Evolutionary conservation across 129 eudicot species (phyloP).

Genomic region (Escallonia rubra): DNA sequence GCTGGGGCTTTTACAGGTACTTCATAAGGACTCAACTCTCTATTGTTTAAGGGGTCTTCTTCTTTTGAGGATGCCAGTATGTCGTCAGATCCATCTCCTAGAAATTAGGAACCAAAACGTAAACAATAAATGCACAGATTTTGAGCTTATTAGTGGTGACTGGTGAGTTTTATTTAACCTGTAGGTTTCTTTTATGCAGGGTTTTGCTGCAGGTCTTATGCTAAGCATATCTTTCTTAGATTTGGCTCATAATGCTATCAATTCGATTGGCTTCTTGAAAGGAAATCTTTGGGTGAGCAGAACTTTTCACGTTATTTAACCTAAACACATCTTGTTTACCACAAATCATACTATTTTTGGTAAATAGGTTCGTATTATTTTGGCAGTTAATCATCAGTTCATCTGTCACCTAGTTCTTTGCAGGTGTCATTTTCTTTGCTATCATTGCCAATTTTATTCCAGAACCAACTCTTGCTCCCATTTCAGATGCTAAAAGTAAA

Average conservation of each 20-base stretch:
- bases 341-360: not conserved
- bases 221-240: conserved; percentile 97
- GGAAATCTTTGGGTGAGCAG: conserved; percentile 86
- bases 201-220: conserved; percentile 99
- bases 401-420: conserved; percentile 65
- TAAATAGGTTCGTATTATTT: not conserved
- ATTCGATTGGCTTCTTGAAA: conserved; percentile 91
- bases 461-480: conserved; percentile 85
- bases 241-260: conserved; percentile 94
- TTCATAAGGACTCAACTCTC: not conserved
- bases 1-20: conserved; percentile 95
- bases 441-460: conserved; percentile 84
- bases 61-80: not conserved
- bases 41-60: not conserved
- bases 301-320: conserved; percentile 6
- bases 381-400: conserved; percentile 7
- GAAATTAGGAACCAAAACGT: not conserved
- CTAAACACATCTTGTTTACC: not conserved
- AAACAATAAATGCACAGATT: too few relatives aligned
- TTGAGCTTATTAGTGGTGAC: too few relatives aligned
- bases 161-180: not conserved
- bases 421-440: conserved; percentile 96
- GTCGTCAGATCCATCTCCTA: not conserved
- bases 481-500: conserved; percentile 51
- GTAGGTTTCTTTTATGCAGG: conserved; percentile 38